phyloP scores from a whole-genome alignment of 768 basidiomycete genomes.

The Botryobasidium botryosum region DNA sequence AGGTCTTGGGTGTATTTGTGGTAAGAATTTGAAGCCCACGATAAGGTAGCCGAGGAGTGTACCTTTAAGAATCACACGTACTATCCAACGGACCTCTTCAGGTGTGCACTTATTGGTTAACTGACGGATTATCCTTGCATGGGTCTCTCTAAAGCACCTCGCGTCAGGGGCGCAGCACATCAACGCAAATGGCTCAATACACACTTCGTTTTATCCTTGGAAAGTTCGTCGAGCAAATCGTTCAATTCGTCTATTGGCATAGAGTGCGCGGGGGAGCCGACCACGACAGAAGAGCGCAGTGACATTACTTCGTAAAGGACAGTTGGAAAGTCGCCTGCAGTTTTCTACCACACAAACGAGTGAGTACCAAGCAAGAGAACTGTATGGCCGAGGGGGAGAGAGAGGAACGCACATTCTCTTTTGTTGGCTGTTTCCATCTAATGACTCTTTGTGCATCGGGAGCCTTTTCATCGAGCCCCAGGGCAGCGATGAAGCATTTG shows the following conservation, averaged over 20 bases:
- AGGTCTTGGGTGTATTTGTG: slow-evolving; percentile 41
- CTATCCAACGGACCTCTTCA: slow-evolving; percentile 74
- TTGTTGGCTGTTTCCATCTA: slow-evolving; percentile 81
- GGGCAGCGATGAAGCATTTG: slow-evolving; percentile 79
- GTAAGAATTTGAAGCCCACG: background rate
- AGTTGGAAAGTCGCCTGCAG: slow-evolving; percentile 75
- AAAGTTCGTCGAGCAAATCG: slow-evolving; percentile 57
- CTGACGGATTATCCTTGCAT: slow-evolving; percentile 60
- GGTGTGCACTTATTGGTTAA: slow-evolving; percentile 44
- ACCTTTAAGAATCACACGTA: slow-evolving; percentile 94
- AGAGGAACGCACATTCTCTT: slow-evolving; percentile 35
- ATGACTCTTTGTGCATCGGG: slow-evolving; percentile 66
- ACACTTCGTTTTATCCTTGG: slow-evolving; percentile 23
- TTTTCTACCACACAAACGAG: slow-evolving; percentile 26
- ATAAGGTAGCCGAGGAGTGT: background rate
- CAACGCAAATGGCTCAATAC: background rate
- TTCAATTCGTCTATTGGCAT: slow-evolving; percentile 70
- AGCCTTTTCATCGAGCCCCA: slow-evolving; percentile 65
- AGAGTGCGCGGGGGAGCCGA: slow-evolving; percentile 57
- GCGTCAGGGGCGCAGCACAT: background rate
- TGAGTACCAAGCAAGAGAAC: background rate
- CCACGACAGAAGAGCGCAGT: slow-evolving; percentile 64
- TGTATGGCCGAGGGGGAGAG: too few species aligned
- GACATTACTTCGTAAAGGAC: slow-evolving; percentile 76
- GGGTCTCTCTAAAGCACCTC: slow-evolving; percentile 33